Percentiles rank a stretch among this genome's conserved stretches.
Conservation (phyloP, 805 yeast species). For the Zygosaccharomyces bisporus region DNA sequence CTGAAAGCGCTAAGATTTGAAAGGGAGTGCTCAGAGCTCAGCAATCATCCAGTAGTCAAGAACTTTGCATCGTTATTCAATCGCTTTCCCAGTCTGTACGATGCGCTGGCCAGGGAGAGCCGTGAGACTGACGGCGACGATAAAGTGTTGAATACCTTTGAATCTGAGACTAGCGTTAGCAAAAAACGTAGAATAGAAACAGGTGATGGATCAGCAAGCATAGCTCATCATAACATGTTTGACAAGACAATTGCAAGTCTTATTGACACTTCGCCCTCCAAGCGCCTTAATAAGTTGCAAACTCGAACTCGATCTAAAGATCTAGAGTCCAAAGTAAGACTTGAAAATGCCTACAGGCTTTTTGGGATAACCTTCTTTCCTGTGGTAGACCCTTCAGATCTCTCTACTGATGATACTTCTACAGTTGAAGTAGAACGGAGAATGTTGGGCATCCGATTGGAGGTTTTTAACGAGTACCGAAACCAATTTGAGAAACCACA, state of each 20-base stretch:
- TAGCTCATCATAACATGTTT: slow-evolving; percentile 26
- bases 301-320: not conserved
- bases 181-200: slow-evolving; percentile 1
- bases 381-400: slow-evolving; percentile 36
- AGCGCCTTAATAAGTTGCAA: slow-evolving; percentile 18
- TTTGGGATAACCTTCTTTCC: slow-evolving; percentile 42
- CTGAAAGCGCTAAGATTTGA: slow-evolving; percentile 11
- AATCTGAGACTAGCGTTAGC: not conserved
- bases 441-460: slow-evolving; percentile 41
- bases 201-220: not conserved
- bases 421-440: slow-evolving; percentile 18
- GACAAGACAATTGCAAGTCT: slow-evolving; percentile 24
- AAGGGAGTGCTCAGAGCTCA: slow-evolving; percentile 6
- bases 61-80: slow-evolving; percentile 24
- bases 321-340: slow-evolving; percentile 13
- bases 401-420: slow-evolving; percentile 15
- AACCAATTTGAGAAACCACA: slow-evolving; percentile 36
- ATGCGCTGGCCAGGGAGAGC: slow-evolving; percentile 11
- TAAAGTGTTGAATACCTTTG: not conserved
- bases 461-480: slow-evolving; percentile 32
- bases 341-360: slow-evolving; percentile 38
- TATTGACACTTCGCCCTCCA: slow-evolving; percentile 31
- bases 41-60: slow-evolving; percentile 14
- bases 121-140: not conserved
- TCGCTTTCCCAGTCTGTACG: slow-evolving; percentile 25